Evolutionary conservation across 345 rosid species (phyloP).

Genomic region (Gossypium longicalyx): DNA sequence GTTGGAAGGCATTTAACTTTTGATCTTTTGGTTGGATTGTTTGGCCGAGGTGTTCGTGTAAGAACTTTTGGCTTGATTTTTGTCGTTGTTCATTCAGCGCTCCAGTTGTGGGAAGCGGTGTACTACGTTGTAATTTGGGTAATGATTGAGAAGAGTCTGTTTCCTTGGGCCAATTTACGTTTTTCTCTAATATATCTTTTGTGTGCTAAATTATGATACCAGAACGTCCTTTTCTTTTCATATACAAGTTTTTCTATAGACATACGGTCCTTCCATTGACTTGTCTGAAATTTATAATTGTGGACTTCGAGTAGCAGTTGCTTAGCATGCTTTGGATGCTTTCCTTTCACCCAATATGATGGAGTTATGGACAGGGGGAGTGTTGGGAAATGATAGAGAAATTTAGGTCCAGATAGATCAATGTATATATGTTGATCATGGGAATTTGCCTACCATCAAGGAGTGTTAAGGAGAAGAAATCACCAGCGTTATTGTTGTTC

Average conservation of each 20-base stretch:
- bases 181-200: not conserved
- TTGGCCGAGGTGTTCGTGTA: not conserved
- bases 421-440: not conserved
- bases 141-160: not conserved
- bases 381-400: not conserved
- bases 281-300: not conserved
- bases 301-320: not conserved
- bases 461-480: not conserved
- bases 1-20: not conserved
- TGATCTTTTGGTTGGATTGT: not conserved
- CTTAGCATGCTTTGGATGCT: not conserved
- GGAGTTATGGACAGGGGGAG: not conserved
- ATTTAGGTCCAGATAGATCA: not conserved
- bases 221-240: not conserved
- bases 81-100: not conserved
- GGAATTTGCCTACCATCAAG: not conserved
- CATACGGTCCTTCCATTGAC: not conserved
- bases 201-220: not conserved
- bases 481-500: not conserved
- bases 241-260: not conserved
- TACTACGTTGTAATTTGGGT: not conserved
- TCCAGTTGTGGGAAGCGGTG: not conserved
- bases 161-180: not conserved
- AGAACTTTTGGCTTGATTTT: slow-evolving; percentile 7
- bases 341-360: not conserved